Base-by-base conservation (phyloP, 2,329 filamentous ascomycete genomes). In the Fusarium sp. region DNA sequence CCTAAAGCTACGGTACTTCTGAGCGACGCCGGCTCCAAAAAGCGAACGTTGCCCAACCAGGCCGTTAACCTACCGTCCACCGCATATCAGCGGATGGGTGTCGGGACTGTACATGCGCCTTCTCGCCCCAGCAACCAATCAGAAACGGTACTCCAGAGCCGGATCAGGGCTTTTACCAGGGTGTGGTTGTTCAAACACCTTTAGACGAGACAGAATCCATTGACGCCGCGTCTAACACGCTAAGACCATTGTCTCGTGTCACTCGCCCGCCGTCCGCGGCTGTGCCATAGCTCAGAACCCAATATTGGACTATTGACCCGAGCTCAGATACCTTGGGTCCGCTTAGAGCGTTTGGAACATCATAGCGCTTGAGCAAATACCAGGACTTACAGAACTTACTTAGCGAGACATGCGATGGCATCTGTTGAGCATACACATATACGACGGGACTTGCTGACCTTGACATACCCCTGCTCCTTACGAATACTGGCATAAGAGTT, bases 191-290 rank as follows among this genome's bases (percentile, higher is more conserved):
- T 67, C 59, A 62, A 52, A 45, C 27, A 57, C 55, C 67, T 73
- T 73, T 73, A 75, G 70, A 53, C 73, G 73, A 75, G 67, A 75
- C 73, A 67, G 57, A 61, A 57, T 57, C 65, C 61, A 73, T 77
- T 77, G 75, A 77, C 75, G 75, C 75, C 75, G 75, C 75, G 75
- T 76, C 75, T 77, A 77, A 67, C 68, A 77, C 75, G 70, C 75
- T 77, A 77, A 69, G 64, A 67, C 64, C 65, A 61, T 68, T 74
- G 71, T 73, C 73, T 77, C 69, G 67, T 75, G 74, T 75, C 66
- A 64, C 69, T 64, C 69, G 64, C 75, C 24, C 70, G 67, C 68
- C 65, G 72, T 72, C 71, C 74, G 75, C 75, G 75, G 75, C 75
- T 76, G 75, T 74, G 74, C 64, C 67, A 73, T 64, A 56, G 64